These are phyloP conservation scores for Hirschfeldia incana DNA, from an alignment of 345 rosid species.

Conservation along the genomic window DNA sequence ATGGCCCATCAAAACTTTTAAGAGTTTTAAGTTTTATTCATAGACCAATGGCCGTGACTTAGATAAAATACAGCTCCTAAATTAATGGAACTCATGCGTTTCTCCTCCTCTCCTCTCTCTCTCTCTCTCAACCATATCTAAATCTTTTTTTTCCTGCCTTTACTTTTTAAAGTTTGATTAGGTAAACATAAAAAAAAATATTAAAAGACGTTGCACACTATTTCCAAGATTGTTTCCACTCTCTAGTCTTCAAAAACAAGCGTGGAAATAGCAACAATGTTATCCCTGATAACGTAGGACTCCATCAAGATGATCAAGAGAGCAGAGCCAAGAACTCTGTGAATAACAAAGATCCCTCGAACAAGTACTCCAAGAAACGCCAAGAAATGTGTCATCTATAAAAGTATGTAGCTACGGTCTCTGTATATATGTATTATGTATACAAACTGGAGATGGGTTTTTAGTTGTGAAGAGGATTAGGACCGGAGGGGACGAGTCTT, in stretches of 20 bases:
- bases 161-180: neutral
- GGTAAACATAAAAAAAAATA: neutral
- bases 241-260: constrained; percentile 27
- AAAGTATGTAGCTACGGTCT: neutral
- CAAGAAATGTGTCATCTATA: neutral
- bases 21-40: neutral
- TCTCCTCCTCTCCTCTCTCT: neutral
- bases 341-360: neutral
- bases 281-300: neutral
- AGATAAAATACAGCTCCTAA: constrained; percentile 20
- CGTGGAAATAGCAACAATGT: constrained; percentile 35
- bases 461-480: constrained; percentile 86
- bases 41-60: neutral
- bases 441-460: constrained; percentile 5
- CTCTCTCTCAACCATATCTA: constrained; percentile 29
- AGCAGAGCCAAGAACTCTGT: neutral
- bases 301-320: constrained; percentile 6
- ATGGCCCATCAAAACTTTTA: neutral
- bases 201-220: constrained; percentile 9
- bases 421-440: constrained; percentile 1
- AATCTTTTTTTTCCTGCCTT: neutral
- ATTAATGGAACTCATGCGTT: constrained; percentile 40
- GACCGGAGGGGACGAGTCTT: constrained; percentile 88
- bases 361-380: constrained; percentile 11
- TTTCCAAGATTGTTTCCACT: constrained; percentile 38